Evolutionary conservation across 441 rosid species (phyloP).

Genomic region (Melastoma candidum): DNA sequence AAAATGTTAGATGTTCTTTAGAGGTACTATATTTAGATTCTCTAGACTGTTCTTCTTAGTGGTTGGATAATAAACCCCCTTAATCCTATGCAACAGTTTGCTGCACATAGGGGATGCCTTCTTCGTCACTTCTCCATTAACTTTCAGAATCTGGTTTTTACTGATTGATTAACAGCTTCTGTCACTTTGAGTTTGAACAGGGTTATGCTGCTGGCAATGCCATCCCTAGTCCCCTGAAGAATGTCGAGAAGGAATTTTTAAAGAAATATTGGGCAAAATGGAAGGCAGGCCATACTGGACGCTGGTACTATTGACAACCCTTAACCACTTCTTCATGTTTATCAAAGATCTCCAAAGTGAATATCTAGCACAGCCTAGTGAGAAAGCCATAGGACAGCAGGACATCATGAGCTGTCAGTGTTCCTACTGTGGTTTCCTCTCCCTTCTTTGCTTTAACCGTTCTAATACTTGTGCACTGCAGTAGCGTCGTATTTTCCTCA

Average conservation of each 20-base stretch:
- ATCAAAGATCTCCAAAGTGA: too few species aligned
- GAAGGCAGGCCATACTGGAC: constrained; percentile 80
- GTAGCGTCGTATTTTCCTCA: too few species aligned
- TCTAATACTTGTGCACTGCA: too few species aligned
- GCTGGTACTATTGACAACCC: constrained; percentile 32
- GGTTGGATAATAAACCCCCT: too few species aligned
- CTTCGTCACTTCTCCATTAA: not conserved
- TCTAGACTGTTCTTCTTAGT: too few species aligned
- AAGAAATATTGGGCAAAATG: constrained; percentile 91
- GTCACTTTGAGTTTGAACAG: constrained; percentile 23
- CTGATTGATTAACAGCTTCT: constrained; percentile 9
- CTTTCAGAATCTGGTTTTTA: constrained; percentile 1
- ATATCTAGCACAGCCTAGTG: not conserved
- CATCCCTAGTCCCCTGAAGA: constrained; percentile 81
- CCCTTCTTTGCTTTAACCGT: too few species aligned
- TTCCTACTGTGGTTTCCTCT: too few species aligned
- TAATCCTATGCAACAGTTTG: too few species aligned
- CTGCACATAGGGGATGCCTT: too few species aligned
- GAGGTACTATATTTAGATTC: constrained; percentile 41
- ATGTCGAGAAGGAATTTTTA: constrained; percentile 73
- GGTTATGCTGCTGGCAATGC: constrained; percentile 92
- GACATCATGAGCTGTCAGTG: too few species aligned
- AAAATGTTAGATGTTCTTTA: constrained; percentile 84
- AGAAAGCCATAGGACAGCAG: too few species aligned
- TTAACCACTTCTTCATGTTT: too few species aligned